A percentile compares a stretch with the other conserved stretches of the same genome.
Conservation (phyloP, 257 asterid genomes). For the Gentiana macrophylla region DNA sequence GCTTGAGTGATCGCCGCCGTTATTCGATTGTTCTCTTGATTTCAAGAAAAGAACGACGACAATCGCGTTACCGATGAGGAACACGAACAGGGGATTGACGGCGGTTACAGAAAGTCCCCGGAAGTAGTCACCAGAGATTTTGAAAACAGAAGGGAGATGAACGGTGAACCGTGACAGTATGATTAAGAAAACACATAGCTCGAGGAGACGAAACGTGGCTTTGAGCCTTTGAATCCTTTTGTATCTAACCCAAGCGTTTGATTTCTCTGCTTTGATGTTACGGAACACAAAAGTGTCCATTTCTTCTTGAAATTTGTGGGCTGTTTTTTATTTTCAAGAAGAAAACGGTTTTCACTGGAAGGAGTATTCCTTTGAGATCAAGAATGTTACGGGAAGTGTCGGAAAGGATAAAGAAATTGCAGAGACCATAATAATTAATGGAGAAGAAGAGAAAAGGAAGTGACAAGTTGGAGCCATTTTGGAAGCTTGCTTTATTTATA, state of each 20-base stretch:
- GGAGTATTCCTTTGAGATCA: slow-evolving; percentile 17
- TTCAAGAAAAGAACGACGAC: slow-evolving; percentile 41
- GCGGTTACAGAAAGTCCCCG: slow-evolving; percentile 31
- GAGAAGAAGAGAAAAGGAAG: not conserved
- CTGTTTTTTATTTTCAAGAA: not conserved
- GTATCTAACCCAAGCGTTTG: slow-evolving; percentile 11
- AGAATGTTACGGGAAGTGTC: slow-evolving; percentile 5
- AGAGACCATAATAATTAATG: slow-evolving; percentile 11
- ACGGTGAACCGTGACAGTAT: slow-evolving; percentile 21
- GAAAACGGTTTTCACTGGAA: slow-evolving; percentile 7
- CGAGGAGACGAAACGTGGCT: slow-evolving; percentile 23
- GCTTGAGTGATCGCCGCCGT: slow-evolving; percentile 2
- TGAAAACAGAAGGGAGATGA: slow-evolving; percentile 24
- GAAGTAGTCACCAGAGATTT: slow-evolving; percentile 28
- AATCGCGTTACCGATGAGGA: slow-evolving; percentile 59
- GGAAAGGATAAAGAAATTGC: slow-evolving; percentile 4
- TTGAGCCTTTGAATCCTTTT: slow-evolving; percentile 17
- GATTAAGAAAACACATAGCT: slow-evolving; percentile 18
- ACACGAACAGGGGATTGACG: slow-evolving; percentile 49
- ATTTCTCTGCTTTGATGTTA: slow-evolving; percentile 24
- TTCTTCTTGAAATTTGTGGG: not conserved
- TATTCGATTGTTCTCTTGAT: slow-evolving; percentile 30
- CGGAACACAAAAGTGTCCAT: slow-evolving; percentile 27
- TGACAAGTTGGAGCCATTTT: not conserved
- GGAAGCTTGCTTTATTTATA: too few relatives aligned